Base-by-base conservation (phyloP, 768 basidiomycete species). In the Tephrocybe sp. region DNA sequence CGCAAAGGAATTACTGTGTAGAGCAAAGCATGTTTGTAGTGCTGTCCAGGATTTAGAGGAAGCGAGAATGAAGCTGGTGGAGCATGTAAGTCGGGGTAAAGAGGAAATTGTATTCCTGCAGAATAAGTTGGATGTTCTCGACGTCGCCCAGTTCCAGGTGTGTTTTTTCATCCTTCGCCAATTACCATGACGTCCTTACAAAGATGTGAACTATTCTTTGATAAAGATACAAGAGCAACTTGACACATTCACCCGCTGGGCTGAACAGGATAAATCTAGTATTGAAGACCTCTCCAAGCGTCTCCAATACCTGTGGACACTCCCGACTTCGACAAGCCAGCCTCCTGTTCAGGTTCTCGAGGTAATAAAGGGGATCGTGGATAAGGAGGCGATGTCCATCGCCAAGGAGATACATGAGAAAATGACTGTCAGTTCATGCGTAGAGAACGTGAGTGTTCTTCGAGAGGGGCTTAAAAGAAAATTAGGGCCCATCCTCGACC, bases 181-280 rank as follows among this genome's bases (percentile, higher is more conserved):
- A 18, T 5, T 2, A 4, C 3, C 25, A 28, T 18, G 4, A 15
- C 4, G 17, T 36, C 24, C n/a, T 26, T 15, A 20, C 37, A n/a
- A n/a, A n/a, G n/a, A n/a, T n/a, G n/a, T n/a, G 14, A 12, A 34
- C 7, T 1, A 6, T 28, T n/a, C 40, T 4, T 25, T 15, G 20
- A 20, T 11, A 23, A 56, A 36, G 55, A 56, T 48, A 45, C 46
- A 38, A 25, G 12, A 24, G 20, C 23, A 40, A 23, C 41, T 56
- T 14, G 36, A 34, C 9, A 26, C 7, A 34, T 56, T 37, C 28
- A 18, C 42, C 12, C 25, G 41, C 26, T 45, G 43, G 43, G 37
- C 39, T 17, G 17, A 40, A 21, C 47, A 53, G 33, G 55, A 56
- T 9, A 11, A 21, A 1, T 28, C 36, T 2, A 48, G 15, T 11